phyloP scores from a whole-genome alignment of 2,329 filamentous ascomycete species.

The Lachnellula hyalina region DNA sequence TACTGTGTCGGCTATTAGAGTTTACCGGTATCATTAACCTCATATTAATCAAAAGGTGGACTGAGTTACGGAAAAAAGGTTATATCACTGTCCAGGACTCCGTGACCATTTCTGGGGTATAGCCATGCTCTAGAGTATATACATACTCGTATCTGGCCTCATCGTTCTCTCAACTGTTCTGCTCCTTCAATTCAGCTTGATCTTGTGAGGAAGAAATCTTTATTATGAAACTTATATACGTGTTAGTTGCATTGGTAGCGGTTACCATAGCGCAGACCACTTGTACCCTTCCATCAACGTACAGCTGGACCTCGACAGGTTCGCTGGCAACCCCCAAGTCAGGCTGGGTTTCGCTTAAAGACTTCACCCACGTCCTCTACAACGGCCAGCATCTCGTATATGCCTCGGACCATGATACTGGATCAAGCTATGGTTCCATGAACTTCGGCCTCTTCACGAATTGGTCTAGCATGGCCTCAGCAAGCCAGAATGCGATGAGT shows the following conservation, averaged over 20 bases:
- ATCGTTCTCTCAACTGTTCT: no score
- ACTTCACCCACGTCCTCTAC: constrained; percentile 52
- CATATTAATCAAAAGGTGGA: no score
- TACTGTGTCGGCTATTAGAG: no score
- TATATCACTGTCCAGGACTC: no score
- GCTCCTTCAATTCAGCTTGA: no score
- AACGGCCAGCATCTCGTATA: constrained; percentile 59
- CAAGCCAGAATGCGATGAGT: constrained; percentile 47
- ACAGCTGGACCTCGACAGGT: constrained; percentile 49
- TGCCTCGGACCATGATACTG: constrained; percentile 42
- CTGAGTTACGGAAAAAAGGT: no score
- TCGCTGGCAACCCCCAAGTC: constrained; percentile 46
- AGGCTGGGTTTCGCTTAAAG: constrained; percentile 55
- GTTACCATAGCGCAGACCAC: constrained; percentile 3
- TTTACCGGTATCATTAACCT: no score
- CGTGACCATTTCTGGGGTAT: no score
- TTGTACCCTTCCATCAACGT: constrained; percentile 50
- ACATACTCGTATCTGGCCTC: no score
- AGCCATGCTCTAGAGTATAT: no score
- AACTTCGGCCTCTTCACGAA: constrained; percentile 49
- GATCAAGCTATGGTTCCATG: constrained; percentile 50
- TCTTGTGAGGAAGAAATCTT: neutral
- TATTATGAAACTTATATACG: constrained; percentile 3
- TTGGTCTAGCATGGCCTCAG: constrained; percentile 47
- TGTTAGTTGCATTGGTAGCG: neutral